Conservation (phyloP, 2,329 filamentous ascomycete species). For the Verticillium alfalfae region DNA sequence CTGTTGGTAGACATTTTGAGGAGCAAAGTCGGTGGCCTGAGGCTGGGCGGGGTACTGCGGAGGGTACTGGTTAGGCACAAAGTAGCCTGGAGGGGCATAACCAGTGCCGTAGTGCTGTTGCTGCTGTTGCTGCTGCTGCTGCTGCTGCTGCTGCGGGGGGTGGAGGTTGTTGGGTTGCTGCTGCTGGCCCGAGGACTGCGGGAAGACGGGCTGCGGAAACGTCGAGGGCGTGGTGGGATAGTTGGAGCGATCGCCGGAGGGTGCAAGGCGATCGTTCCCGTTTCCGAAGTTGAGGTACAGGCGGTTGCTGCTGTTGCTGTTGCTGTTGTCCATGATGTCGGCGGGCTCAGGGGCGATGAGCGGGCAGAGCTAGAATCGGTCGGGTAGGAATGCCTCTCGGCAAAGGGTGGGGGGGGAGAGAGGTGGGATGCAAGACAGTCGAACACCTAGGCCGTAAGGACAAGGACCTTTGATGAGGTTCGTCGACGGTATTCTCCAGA, state of each 20-base stretch:
- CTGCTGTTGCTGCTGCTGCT: conserved; percentile 31
- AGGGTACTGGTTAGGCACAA: conserved; percentile 54
- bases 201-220: conserved; percentile 83
- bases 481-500: neutral
- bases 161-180: conserved; percentile 44
- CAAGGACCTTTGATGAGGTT: neutral
- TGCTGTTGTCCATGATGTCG: conserved; percentile 41
- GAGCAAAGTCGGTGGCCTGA: conserved; percentile 43
- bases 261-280: conserved; percentile 58
- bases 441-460: neutral
- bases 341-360: neutral
- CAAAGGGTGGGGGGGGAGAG: neutral
- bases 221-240: conserved; percentile 91
- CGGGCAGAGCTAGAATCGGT: neutral
- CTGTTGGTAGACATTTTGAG: conserved; percentile 43
- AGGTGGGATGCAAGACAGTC: neutral
- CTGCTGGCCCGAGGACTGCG: conserved; percentile 26
- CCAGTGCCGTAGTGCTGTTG: conserved; percentile 39
- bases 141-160: conserved; percentile 22
- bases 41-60: conserved; percentile 33
- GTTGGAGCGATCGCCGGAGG: conserved; percentile 53
- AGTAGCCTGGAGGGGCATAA: conserved; percentile 49
- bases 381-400: neutral
- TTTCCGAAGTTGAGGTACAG: conserved; percentile 63
- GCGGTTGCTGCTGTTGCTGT: conserved; percentile 49